Evolutionary conservation across 2,329 filamentous ascomycete genomes (phyloP).

Genomic region (Claviceps maximensis): DNA sequence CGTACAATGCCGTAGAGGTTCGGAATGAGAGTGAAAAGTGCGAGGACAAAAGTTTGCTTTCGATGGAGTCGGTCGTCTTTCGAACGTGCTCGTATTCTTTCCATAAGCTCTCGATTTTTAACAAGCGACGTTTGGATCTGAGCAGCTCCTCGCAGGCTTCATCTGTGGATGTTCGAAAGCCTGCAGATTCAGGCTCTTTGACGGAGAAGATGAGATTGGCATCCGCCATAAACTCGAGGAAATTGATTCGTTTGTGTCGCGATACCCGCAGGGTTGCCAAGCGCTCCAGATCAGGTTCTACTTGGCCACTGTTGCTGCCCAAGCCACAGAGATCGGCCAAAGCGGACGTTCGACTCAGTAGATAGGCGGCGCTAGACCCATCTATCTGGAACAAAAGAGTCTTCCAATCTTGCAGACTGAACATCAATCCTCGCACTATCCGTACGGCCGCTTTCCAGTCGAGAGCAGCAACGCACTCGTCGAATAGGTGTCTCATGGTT

Average conservation of each 20-base stretch:
- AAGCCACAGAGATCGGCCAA: constrained; percentile 26
- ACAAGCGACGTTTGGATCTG: constrained; percentile 13
- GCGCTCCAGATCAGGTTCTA: constrained; percentile 5
- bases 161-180: neutral
- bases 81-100: constrained; percentile 19
- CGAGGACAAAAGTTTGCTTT: constrained; percentile 22
- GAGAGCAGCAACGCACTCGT: constrained; percentile 26
- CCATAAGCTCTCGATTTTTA: constrained; percentile 22
- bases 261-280: constrained; percentile 17
- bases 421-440: constrained; percentile 17
- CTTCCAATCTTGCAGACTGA: constrained; percentile 14
- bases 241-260: constrained; percentile 7
- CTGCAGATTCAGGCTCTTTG: neutral
- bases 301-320: neutral
- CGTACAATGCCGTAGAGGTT: constrained; percentile 16
- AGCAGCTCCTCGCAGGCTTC: neutral
- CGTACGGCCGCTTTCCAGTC: constrained; percentile 25
- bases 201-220: constrained; percentile 6
- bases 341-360: constrained; percentile 19
- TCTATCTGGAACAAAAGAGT: constrained; percentile 13
- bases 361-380: constrained; percentile 10
- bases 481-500: constrained; percentile 25
- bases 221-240: constrained; percentile 13
- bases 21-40: constrained; percentile 17
- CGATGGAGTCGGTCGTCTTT: constrained; percentile 18